These are phyloP conservation scores for Asterochloris sp. DNA, from an alignment of 139 green algal species.

Conservation along the genomic window DNA sequence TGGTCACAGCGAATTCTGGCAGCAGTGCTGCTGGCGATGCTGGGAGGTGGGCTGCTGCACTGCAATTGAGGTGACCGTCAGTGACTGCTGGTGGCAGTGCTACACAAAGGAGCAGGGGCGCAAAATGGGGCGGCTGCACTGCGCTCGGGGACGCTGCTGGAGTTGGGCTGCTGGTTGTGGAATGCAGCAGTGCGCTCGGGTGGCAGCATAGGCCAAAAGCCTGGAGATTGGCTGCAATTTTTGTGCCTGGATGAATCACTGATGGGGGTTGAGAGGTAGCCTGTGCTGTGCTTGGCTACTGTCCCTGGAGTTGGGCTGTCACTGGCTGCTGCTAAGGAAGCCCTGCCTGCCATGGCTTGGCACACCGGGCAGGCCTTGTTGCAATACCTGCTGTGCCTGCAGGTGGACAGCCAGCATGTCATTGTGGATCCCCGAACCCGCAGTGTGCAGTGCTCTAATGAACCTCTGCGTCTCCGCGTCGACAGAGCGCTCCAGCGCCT, in stretches of 20 bases:
- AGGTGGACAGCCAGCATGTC: slow-evolving; percentile 48
- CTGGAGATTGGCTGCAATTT: neutral
- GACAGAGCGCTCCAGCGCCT: slow-evolving; percentile 44
- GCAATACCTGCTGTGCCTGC: neutral
- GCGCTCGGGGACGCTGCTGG: too few relatives aligned
- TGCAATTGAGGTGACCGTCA: too few relatives aligned
- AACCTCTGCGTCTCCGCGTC: slow-evolving; percentile 51
- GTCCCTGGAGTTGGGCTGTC: neutral
- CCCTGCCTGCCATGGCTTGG: too few relatives aligned
- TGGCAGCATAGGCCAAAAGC: neutral
- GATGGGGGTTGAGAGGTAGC: neutral
- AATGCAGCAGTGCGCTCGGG: too few relatives aligned
- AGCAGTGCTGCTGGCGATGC: too few relatives aligned
- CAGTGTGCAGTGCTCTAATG: slow-evolving; percentile 67
- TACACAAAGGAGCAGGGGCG: too few relatives aligned
- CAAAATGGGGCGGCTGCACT: too few relatives aligned
- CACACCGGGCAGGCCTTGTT: too few relatives aligned
- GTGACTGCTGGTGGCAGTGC: too few relatives aligned
- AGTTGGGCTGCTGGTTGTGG: too few relatives aligned
- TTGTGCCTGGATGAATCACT: neutral
- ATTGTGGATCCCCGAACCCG: slow-evolving; percentile 41
- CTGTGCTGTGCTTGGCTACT: neutral
- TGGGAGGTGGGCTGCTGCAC: too few relatives aligned
- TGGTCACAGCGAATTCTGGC: too few relatives aligned
- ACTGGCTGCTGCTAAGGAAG: neutral